Evolutionary conservation across 306 rosid species (phyloP).

Genomic region (Cucumis cinereus): DNA sequence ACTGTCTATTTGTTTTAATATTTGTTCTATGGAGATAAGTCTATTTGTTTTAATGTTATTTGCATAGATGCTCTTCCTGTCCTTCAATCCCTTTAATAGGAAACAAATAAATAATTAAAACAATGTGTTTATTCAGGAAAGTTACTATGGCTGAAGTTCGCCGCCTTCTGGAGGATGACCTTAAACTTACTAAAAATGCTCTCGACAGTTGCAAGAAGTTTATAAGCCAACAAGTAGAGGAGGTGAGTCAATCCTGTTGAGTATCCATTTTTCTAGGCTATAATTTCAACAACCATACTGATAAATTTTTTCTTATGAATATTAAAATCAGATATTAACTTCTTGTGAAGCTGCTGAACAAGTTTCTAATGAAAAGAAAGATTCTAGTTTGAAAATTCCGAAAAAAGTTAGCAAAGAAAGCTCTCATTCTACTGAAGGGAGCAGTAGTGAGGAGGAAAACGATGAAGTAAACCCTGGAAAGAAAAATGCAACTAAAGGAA

Average conservation of each 20-base stretch:
- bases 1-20: too few relatives aligned
- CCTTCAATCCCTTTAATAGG: not conserved
- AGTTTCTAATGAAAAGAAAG: conserved; percentile 32
- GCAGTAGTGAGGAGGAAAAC: conserved; percentile 35
- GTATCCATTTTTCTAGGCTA: not conserved
- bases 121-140: conserved; percentile 29
- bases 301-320: not conserved
- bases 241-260: conserved; percentile 29
- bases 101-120: not conserved
- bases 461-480: conserved; percentile 48
- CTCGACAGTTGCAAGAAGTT: conserved; percentile 71
- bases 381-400: conserved; percentile 37
- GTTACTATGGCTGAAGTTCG: conserved; percentile 78
- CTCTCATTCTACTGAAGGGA: conserved; percentile 35
- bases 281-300: not conserved
- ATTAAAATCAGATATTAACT: conserved; percentile 31
- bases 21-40: too few relatives aligned
- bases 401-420: conserved; percentile 43
- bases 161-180: conserved; percentile 81
- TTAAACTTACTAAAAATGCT: conserved; percentile 42
- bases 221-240: conserved; percentile 60
- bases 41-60: not conserved
- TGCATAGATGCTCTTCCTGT: not conserved
- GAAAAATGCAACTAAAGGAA: conserved; percentile 40
- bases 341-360: conserved; percentile 36